Conservation (phyloP, 2,329 filamentous ascomycete genomes). For the Fusarium sp. region DNA sequence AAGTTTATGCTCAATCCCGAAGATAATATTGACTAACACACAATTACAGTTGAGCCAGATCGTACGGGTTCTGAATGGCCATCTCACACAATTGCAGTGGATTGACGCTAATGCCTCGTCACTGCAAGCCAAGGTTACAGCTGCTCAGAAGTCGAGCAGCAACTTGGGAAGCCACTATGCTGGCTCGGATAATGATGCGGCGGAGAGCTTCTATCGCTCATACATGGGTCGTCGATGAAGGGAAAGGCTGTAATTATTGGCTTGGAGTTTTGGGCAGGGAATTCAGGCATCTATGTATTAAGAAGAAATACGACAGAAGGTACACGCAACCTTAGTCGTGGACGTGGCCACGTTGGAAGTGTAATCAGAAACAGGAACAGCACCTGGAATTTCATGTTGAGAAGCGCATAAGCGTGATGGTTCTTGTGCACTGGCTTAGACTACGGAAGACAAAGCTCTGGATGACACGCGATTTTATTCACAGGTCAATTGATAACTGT, state of each 20-base stretch:
- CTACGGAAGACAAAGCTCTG: constrained; percentile 44
- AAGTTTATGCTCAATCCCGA: constrained; percentile 55
- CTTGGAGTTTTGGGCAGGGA: constrained; percentile 47
- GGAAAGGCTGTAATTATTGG: constrained; percentile 33
- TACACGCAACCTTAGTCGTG: constrained; percentile 12
- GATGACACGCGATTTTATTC: constrained; percentile 32
- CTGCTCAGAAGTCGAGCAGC: constrained; percentile 83
- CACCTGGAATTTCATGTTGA: constrained; percentile 27
- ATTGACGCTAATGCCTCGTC: constrained; percentile 89
- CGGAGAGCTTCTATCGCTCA: constrained; percentile 91
- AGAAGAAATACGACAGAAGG: constrained; percentile 28
- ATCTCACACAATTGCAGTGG: constrained; percentile 90
- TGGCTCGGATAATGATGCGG: constrained; percentile 75
- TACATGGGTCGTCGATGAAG: constrained; percentile 79
- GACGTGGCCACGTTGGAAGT: background rate
- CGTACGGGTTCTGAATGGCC: constrained; percentile 92
- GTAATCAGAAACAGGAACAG: constrained; percentile 25
- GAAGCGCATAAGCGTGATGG: constrained; percentile 46
- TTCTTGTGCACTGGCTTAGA: constrained; percentile 58
- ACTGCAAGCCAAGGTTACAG: constrained; percentile 83
- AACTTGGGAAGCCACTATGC: constrained; percentile 69
- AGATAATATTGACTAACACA: constrained; percentile 44
- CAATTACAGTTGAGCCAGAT: constrained; percentile 84
- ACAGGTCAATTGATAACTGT: constrained; percentile 21
- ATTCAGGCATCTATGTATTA: constrained; percentile 32